Percentiles rank a stretch among this genome's conserved stretches.
These are phyloP conservation scores for Silene conica DNA, from an alignment of 148 eudicot species.

Conservation along the genomic window DNA sequence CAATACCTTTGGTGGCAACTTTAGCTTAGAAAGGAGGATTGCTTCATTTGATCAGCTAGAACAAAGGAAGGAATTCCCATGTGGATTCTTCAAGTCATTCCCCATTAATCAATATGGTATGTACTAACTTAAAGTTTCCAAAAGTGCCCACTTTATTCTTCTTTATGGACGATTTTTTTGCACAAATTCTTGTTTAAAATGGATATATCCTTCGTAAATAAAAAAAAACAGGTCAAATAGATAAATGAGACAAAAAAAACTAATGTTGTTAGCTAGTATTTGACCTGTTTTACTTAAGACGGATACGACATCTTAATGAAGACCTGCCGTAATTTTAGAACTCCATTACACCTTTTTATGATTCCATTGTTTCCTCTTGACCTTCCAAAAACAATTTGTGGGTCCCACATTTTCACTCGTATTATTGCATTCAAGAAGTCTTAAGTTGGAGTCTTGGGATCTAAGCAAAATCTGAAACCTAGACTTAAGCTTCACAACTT, in stretches of 20 bases:
- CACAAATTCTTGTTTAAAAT: too few relatives aligned
- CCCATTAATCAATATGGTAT: conserved; percentile 55
- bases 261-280: too few relatives aligned
- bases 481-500: background rate
- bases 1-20: conserved; percentile 65
- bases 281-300: too few relatives aligned
- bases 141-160: too few relatives aligned
- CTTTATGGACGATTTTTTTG: too few relatives aligned
- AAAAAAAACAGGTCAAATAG: too few relatives aligned
- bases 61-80: conserved; percentile 45
- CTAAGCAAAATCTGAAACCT: background rate
- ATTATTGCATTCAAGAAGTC: background rate
- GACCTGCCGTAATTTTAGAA: too few relatives aligned
- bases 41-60: conserved; percentile 50
- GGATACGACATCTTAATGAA: too few relatives aligned
- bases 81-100: conserved; percentile 73
- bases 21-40: conserved; percentile 44
- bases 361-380: background rate
- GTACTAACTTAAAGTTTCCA: conserved; percentile 14
- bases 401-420: background rate
- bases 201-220: too few relatives aligned
- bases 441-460: background rate
- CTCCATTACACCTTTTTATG: background rate
- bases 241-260: too few relatives aligned
- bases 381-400: background rate